Percentiles rank a stretch among this genome's conserved stretches.
phyloP scores from a whole-genome alignment of 2,329 filamentous ascomycete species.

The Ophiostoma piceae region DNA sequence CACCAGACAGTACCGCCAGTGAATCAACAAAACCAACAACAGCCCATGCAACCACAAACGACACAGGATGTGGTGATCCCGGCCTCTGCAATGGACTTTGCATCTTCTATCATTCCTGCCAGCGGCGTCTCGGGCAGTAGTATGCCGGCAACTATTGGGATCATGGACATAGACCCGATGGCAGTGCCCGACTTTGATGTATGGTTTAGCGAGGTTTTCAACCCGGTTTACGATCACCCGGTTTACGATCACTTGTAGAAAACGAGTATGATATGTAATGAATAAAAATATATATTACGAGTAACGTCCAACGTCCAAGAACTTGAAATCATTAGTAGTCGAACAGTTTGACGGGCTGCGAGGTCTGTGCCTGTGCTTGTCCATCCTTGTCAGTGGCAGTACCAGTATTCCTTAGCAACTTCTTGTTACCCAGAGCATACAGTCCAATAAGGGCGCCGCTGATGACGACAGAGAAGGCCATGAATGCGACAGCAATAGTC shows the following conservation, averaged over 20 bases:
- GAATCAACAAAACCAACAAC: background rate
- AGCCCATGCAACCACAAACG: background rate
- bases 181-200: constrained; percentile 1
- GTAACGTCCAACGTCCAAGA: background rate
- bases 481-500: constrained; percentile 22
- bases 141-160: background rate
- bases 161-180: background rate
- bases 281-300: background rate
- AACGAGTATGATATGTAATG: background rate
- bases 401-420: background rate
- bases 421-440: background rate
- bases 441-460: background rate
- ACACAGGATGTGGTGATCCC: background rate
- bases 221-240: background rate
- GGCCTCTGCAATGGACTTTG: background rate
- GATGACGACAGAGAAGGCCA: constrained; percentile 17
- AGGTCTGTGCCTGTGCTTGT: background rate
- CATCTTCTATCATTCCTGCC: background rate
- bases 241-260: background rate
- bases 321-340: background rate
- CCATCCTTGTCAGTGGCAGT: background rate
- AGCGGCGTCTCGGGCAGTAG: background rate
- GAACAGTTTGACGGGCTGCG: background rate
- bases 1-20: background rate
- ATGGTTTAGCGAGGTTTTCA: background rate